These are phyloP conservation scores for Penicillium dipodomyicola DNA, from an alignment of 495 filamentous ascomycete genomes.

Conservation along the genomic window DNA sequence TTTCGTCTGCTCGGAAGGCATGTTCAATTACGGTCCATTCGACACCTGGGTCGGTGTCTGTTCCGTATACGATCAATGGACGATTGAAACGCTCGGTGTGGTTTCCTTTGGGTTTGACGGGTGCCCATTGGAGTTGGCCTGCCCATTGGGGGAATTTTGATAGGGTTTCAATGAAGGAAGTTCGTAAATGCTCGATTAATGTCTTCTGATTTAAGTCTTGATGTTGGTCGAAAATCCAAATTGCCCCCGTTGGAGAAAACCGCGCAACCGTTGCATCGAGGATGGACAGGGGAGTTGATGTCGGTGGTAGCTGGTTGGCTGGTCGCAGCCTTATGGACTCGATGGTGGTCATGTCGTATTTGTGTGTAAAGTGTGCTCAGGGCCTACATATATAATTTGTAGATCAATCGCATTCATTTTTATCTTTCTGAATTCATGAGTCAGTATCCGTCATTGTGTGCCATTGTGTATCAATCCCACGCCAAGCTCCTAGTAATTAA, in stretches of 20 bases:
- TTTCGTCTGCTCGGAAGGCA: not conserved
- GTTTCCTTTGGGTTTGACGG: not conserved
- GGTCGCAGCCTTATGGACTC: slow-evolving; percentile 4
- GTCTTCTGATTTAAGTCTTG: not conserved
- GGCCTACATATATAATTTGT: no score
- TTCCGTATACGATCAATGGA: slow-evolving; percentile 20
- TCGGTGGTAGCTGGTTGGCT: not conserved
- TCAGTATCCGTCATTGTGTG: slow-evolving; percentile 1
- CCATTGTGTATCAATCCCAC: not conserved
- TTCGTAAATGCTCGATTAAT: slow-evolving; percentile 21
- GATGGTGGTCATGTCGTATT: slow-evolving; percentile 1
- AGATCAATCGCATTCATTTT: not conserved
- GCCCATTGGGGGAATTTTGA: slow-evolving; percentile 35
- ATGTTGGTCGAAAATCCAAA: slow-evolving; percentile 26
- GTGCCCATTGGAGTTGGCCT: slow-evolving; percentile 24
- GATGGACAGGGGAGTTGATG: slow-evolving; percentile 25
- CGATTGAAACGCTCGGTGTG: slow-evolving; percentile 37
- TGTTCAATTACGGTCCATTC: slow-evolving; percentile 9
- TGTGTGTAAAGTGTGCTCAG: not conserved
- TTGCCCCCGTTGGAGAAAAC: slow-evolving; percentile 21
- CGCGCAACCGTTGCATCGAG: slow-evolving; percentile 32
- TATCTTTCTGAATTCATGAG: not conserved
- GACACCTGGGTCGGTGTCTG: slow-evolving; percentile 3
- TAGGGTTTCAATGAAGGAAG: slow-evolving; percentile 25
- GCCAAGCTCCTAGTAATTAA: not conserved